Base-by-base conservation (phyloP, 306 rosid genomes). In the Lotus japonicus region DNA sequence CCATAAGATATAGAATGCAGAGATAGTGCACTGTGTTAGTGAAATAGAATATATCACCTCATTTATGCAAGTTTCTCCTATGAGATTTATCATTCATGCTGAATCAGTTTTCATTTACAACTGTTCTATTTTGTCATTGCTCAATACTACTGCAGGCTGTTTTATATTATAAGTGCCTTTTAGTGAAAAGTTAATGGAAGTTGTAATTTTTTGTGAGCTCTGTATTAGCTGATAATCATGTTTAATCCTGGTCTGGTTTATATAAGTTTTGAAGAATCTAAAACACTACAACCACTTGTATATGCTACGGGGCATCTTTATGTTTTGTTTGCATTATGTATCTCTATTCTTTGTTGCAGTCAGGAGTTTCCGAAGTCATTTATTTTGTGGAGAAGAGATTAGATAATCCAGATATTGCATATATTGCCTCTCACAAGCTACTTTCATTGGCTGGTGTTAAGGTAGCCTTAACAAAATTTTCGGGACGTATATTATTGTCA, bases 381-480 rank as follows among this genome's bases (percentile, higher is more conserved):
- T 92, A 92, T 81, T 88, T 82, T 71, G 86, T 88, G 50, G 97
- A 90, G 79, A 92, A 92, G 82, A 83, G 74, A 87, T 70, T 79
- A 60, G 81, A 82, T 66, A 86, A 80, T 80, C 76, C 95, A 68
- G 84, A 87, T 67, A 57, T 77, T 68, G 63, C 81, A 35, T 92
- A 89, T 53, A 11, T 69, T 58, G 98, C 97, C 55, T 89, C 98
- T 54, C 91, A 83, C 81, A 89, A 86, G 56, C 86, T 89, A 66
- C 94, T 86, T 18, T 80, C 96, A 42, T 77, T 92, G 85, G 98
- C 97, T 26, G 96, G 98, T 68, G 89, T 92, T 57, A 90, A 90
- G 82, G 98, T 85, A 80, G 80, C 62, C 21, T 66, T 15, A 16
- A 14, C 63, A 45, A 38, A 17, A 9, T 17, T 36, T 53, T 58